Base-by-base conservation (phyloP, 345 rosid genomes). In the Lenwebbia sp. region DNA sequence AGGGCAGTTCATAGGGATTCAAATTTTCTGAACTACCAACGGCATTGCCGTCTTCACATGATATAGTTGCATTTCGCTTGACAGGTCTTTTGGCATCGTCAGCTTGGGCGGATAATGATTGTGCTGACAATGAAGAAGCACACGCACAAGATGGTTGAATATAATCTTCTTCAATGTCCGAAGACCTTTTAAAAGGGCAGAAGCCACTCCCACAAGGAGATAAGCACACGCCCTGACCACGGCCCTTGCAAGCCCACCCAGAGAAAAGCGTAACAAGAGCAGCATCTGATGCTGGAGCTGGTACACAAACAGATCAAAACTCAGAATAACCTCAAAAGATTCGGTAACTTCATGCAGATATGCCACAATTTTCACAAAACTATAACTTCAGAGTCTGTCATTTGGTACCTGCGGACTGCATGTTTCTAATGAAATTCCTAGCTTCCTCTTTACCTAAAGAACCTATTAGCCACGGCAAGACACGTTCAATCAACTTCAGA, bases 231-330 rank as follows among this genome's bases (percentile, higher is more conserved):
- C 93, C 93, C 53, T 88, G 94, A 86, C 88, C 92, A 86, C 94
- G 93, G 84, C 97, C 96, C 89, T 93, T 95, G 95, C 98, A 96
- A 86, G 96, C 97, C 99, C 99, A 96, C 84, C 99, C 98, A 91
- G 95, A 91, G 89, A 94, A 95, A 90, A 96, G 99, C 60, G 97
- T 93, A 81, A 95, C 90, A 22, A 96, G 90, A 87, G 97, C 95
- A 86, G 91, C 57, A 91, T 94, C 97, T 21, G 92, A 76, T 84
- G 86, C 76, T 49, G 95, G 98, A 88, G 99, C 99, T 96, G 93
- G 87, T 87, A 44, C 62, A 88, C 88, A 65, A 86, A 86, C 85
- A 51, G 56, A 85, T 54, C 51, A 81, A 76, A 83, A 78, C 81
- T 58, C 50, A 83, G 65, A 84, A 54, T 82, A 85, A 78, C 47